Evolutionary conservation across 2,329 filamentous ascomycete genomes (phyloP), one percentile per base, ranked within the genome.

Genomic region (Monosporascus sp.): DNA sequence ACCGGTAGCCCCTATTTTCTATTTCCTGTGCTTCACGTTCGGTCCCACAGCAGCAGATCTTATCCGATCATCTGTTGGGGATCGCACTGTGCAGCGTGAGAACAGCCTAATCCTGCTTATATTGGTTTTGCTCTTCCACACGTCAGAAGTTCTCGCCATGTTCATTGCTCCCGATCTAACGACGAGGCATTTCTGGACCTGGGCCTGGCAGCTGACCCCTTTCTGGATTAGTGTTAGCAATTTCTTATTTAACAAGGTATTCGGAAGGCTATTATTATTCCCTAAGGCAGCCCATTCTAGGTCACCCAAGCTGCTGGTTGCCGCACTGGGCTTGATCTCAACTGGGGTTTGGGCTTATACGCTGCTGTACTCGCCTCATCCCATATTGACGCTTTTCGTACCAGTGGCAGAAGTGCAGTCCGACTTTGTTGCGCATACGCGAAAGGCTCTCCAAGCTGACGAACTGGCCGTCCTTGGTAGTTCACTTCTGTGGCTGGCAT

Each of bases 121-220:
- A 3, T 25, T 62, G 24, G 31, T 62, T 8, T 41, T 65, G 6
- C 14, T 49, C 8, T 50, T 66, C n/a, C 61, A 65, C 49, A 61
- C 59, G 9, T 49, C 51, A 17, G 51, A 60, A 41, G 54, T 63
- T 7, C 55, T 60, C 17, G 52, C 49, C 36, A 58, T 57, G 45
- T 63, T 55, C 38, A 44, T 61, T 4, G 49, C 57, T 3, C 57
- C 58, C 0, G 59, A 63, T 15, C 35, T 44, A 3, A 39, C 49
- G 18, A 59, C 54, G 2, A 57, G 61, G 3, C 61, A 65, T 45
- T 62, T 52, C 31, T 62, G 61, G 62, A 55, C 57, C 15, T 65
- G 60, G 60, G 60, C 59, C 18, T 65, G 62, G 63, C 63, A 64
- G 49, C 46, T 61, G 39, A 43, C 51, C 18, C 62, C 63, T 35